Evolutionary conservation across 2,329 filamentous ascomycete genomes (phyloP), one percentile per base, ranked within the genome.

Genomic region (Exophiala bonariae): DNA sequence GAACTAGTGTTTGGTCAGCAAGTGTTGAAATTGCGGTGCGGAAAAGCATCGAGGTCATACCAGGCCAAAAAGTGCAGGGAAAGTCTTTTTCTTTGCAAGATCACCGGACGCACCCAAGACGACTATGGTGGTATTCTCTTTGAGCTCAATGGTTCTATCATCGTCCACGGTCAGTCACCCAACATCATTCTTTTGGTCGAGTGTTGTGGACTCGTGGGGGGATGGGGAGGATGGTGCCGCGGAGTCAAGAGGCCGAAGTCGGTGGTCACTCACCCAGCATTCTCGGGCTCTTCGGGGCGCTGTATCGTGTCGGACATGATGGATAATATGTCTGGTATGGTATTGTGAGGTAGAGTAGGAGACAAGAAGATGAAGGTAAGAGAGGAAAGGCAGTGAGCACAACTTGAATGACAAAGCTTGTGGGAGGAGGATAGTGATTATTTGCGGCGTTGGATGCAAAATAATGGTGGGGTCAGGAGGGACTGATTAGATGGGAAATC

Each of bases 11-110:
- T 23, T 41, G 38, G 49, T 53, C 44, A 39, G 44, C 47, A 37
- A 55, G 64, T n/a, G n/a, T 58, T 63, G 59, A 36, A 47, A 47
- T 26, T 13, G 30, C 23, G 34, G 28, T 22, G 33, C 23, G 34
- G 47, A 22, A 16, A 19, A 33, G 35, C 13, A 11, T n/a, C 17
- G 22, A n/a, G 19, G 13, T 13, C 91, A 80, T 82, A 96, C 91
- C 65, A 99, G 84, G 61, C 93, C 93, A 69, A 99, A 99, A 47
- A 99, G 84, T 51, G 93, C 93, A 59, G 93, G 93, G 76, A 95
- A 99, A 88, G 93, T 99, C 85, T 99, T 99, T 86, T 99, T 99
- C 82, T 99, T 99, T 41, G 93, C 93, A 60, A 99, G 77, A 79
- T 99, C 93, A 64, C 93, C 93, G 43, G 93, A 99, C 58, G 93